These are phyloP conservation scores for Phalaenopsis hybrid DNA, from an alignment of 116 monocot genomes.

Conservation along the genomic window DNA sequence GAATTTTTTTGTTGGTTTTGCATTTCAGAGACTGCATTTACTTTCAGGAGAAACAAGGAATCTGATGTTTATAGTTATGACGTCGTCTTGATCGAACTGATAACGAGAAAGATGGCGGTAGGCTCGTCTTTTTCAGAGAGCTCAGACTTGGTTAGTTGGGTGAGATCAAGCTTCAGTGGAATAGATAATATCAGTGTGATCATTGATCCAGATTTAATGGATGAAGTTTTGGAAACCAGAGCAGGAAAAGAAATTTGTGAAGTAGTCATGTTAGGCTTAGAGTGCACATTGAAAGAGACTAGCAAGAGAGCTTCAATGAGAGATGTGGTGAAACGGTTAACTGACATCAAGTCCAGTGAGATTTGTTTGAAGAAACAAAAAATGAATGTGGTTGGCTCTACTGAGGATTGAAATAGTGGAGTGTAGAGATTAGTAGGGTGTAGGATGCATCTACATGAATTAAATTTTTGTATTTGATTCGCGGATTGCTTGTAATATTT, in stretches of 20 bases:
- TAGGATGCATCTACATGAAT: background rate
- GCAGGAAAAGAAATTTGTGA: constrained; percentile 34
- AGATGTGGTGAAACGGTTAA: constrained; percentile 53
- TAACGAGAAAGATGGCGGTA: constrained; percentile 53
- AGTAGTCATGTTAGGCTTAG: constrained; percentile 42
- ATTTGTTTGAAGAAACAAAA: background rate
- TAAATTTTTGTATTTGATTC: too few species aligned
- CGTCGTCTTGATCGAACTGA: constrained; percentile 70
- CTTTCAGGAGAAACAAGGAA: constrained; percentile 51
- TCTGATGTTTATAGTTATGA: constrained; percentile 95
- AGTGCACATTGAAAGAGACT: constrained; percentile 38
- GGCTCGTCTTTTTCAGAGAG: constrained; percentile 51
- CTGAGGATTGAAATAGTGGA: background rate
- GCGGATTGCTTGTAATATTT: too few species aligned
- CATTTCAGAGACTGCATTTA: constrained; percentile 58
- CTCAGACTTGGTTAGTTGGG: constrained; percentile 59
- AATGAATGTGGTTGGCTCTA: background rate
- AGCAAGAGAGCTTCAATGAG: constrained; percentile 56
- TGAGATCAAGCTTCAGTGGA: constrained; percentile 24
- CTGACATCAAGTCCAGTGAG: constrained; percentile 25
- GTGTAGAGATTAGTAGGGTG: background rate
- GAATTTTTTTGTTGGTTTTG: background rate
- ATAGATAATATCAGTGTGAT: constrained; percentile 25
- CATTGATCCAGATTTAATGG: constrained; percentile 39
- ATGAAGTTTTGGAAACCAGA: constrained; percentile 30